Conservation (phyloP, 176 grass and related monocot genomes). For the Rhynchospora tenuis region DNA sequence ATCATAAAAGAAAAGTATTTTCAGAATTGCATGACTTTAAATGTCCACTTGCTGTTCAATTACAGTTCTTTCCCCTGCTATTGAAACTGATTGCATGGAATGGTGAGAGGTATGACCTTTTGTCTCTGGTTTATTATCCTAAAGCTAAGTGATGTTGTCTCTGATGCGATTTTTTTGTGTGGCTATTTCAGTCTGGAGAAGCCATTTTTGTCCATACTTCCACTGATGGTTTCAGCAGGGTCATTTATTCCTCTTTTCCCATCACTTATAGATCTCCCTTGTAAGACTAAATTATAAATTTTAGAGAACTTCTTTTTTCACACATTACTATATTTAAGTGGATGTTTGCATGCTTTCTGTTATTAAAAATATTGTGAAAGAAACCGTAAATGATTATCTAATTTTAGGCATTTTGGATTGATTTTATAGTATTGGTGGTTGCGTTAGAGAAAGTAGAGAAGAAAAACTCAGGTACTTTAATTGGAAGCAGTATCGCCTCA, state of each 20-base stretch:
- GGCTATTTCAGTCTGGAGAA: conserved; percentile 66
- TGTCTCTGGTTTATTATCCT: conserved; percentile 5
- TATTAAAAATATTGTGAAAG: neutral
- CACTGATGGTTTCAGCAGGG: conserved; percentile 81
- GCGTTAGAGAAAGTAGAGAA: conserved; percentile 96
- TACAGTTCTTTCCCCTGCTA: conserved; percentile 86
- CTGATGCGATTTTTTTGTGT: conserved; percentile 8
- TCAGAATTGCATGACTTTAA: neutral
- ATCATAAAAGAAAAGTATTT: neutral
- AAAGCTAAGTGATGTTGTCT: neutral
- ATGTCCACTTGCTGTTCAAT: conserved; percentile 26
- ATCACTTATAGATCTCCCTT: conserved; percentile 78
- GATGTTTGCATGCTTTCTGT: neutral
- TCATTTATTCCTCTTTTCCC: conserved; percentile 97
- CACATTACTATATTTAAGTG: conserved; percentile 2
- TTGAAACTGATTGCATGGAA: conserved; percentile 93
- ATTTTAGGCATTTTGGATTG: conserved; percentile 19
- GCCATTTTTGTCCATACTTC: conserved; percentile 67
- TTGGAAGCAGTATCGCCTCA: conserved; percentile 92
- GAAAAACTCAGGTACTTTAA: conserved; percentile 82
- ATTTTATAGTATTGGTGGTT: conserved; percentile 76
- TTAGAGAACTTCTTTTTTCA: conserved; percentile 1
- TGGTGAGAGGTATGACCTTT: conserved; percentile 61
- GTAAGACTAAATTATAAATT: conserved; percentile 28
- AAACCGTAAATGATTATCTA: neutral